Percentiles rank a stretch among this genome's conserved stretches.
Evolutionary conservation across 225 moss, liverwort and hornwort species (phyloP).

Genomic region (Physcomitrium patens): DNA sequence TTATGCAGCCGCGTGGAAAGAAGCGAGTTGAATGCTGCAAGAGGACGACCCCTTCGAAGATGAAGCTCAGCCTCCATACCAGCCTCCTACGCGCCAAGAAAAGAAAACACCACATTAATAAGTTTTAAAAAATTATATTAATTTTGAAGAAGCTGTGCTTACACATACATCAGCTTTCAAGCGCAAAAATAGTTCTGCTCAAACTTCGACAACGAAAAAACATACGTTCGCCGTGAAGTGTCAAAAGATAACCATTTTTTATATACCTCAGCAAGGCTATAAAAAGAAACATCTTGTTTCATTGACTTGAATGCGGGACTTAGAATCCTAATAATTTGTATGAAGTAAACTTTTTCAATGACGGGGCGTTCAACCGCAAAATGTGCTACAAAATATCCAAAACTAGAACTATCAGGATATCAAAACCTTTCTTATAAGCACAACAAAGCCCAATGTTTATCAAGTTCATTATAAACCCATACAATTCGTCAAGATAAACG

Average conservation of each 20-base stretch:
- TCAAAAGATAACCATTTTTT: background rate
- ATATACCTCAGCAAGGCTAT: constrained; percentile 12
- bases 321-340: constrained; percentile 9
- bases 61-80: constrained; percentile 76
- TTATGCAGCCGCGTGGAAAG: constrained; percentile 58
- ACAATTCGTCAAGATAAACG: constrained; percentile 15
- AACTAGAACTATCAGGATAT: background rate
- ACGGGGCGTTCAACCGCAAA: constrained; percentile 1
- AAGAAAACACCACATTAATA: constrained; percentile 7
- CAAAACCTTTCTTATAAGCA: constrained; percentile 3
- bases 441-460: background rate
- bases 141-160: background rate
- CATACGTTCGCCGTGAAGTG: constrained; percentile 9
- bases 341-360: constrained; percentile 1
- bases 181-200: constrained; percentile 12
- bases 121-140: background rate
- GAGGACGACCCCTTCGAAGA: constrained; percentile 80
- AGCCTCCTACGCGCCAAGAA: constrained; percentile 51
- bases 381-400: constrained; percentile 11
- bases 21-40: constrained; percentile 80
- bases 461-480: constrained; percentile 4
- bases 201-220: constrained; percentile 12
- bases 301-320: constrained; percentile 7
- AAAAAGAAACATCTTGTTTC: constrained; percentile 3
- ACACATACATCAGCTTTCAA: constrained; percentile 11